phyloP scores from a whole-genome alignment of 192 early-diverging fungal genomes.

The Entophlyctis helioformis region DNA sequence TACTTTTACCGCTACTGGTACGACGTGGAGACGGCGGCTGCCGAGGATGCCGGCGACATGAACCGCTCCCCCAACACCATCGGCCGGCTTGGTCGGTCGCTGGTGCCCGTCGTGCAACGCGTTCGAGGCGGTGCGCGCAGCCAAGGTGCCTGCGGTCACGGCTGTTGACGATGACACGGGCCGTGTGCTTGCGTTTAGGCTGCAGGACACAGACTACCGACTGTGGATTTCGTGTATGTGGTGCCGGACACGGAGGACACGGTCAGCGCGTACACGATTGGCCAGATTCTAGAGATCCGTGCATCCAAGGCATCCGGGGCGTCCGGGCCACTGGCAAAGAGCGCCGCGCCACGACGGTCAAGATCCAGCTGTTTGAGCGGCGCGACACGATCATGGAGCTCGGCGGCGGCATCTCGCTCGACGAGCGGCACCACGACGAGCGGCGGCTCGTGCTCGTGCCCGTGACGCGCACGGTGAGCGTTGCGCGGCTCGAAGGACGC shows the following conservation, averaged over 20 bases:
- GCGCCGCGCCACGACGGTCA: constrained; percentile 1
- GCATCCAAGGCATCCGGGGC: neutral
- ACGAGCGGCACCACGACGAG: constrained; percentile 22
- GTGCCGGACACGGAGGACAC: constrained; percentile 20
- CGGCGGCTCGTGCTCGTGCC: constrained; percentile 34
- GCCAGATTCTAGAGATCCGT: constrained; percentile 21
- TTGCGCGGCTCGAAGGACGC: constrained; percentile 30
- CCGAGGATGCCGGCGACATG: constrained; percentile 37
- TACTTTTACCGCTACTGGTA: constrained; percentile 39
- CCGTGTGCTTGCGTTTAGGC: constrained; percentile 3
- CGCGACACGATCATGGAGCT: neutral
- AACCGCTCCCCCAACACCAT: constrained; percentile 2
- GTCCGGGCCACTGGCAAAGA: constrained; percentile 1
- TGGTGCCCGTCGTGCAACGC: constrained; percentile 3
- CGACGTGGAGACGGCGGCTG: constrained; percentile 30
- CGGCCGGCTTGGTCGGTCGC: constrained; percentile 5
- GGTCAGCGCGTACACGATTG: constrained; percentile 46
- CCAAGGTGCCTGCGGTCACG: neutral
- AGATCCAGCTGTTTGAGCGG: constrained; percentile 28
- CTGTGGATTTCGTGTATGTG: constrained; percentile 46
- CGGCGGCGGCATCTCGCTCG: neutral
- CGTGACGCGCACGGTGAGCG: constrained; percentile 6
- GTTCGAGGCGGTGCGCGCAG: neutral
- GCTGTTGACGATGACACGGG: neutral
- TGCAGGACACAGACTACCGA: constrained; percentile 32